phyloP scores from a whole-genome alignment of 2,329 filamentous ascomycete genomes.

The Diaporthe sp. region DNA sequence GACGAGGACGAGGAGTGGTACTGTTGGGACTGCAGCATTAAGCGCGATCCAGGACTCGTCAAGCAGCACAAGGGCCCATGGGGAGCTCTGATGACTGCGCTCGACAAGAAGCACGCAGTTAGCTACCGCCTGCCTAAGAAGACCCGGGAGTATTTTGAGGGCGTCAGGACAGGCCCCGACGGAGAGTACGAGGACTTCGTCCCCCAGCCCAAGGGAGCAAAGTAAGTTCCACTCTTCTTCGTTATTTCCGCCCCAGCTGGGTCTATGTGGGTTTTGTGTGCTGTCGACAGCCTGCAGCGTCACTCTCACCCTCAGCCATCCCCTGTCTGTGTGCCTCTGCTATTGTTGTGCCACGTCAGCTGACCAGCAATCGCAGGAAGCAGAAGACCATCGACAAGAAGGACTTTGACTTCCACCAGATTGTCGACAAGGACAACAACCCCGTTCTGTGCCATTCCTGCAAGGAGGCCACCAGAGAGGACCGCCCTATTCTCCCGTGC shows the following conservation, averaged over 20 bases:
- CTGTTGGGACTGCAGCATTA: constrained; percentile 79
- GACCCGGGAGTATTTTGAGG: constrained; percentile 83
- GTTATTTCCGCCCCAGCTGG: neutral
- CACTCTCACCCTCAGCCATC: neutral
- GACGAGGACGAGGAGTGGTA: constrained; percentile 77
- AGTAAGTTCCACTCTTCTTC: constrained; percentile 64
- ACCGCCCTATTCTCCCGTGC: constrained; percentile 86
- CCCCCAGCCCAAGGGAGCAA: constrained; percentile 67
- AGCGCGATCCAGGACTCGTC: constrained; percentile 61
- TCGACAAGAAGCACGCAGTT: constrained; percentile 78
- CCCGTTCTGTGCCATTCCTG: constrained; percentile 84
- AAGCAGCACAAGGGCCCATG: constrained; percentile 69
- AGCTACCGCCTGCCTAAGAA: constrained; percentile 80
- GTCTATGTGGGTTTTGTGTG: too few species aligned
- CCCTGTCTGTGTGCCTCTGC: neutral
- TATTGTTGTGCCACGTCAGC: constrained; percentile 41
- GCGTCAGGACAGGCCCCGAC: constrained; percentile 80
- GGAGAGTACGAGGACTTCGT: constrained; percentile 83
- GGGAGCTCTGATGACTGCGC: constrained; percentile 71
- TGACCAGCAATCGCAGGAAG: constrained; percentile 58
- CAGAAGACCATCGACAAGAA: constrained; percentile 74
- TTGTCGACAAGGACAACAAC: constrained; percentile 80
- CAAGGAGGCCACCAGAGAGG: constrained; percentile 72
- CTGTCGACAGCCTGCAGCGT: neutral
- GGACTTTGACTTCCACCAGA: constrained; percentile 75